phyloP scores from a whole-genome alignment of 345 rosid species.

The Rhodamnia argentea region DNA sequence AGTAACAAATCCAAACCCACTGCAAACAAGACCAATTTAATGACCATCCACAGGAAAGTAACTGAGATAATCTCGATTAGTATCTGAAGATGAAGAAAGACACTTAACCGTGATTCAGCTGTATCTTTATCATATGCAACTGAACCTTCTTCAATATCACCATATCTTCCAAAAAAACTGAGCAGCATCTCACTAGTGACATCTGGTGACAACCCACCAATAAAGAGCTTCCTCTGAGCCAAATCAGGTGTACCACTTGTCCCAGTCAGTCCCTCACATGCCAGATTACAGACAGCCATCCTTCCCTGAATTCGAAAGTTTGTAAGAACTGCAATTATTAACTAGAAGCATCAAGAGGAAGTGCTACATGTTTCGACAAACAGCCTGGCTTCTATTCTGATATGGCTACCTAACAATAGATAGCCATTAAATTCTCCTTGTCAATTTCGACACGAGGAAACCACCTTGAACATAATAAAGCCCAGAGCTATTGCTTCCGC shows the following conservation, averaged over 20 bases:
- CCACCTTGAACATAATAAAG: neutral
- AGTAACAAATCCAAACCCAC: constrained; percentile 67
- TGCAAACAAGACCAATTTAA: constrained; percentile 12
- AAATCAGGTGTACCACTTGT: constrained; percentile 33
- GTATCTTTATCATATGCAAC: constrained; percentile 67
- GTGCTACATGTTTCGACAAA: neutral
- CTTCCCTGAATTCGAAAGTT: constrained; percentile 34
- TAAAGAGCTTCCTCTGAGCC: constrained; percentile 51
- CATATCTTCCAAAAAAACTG: constrained; percentile 33
- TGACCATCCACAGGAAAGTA: neutral
- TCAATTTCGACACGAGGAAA: neutral
- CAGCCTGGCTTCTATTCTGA: neutral
- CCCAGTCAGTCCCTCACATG: constrained; percentile 49
- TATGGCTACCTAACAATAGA: neutral
- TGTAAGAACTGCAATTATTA: neutral
- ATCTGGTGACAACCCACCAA: constrained; percentile 56
- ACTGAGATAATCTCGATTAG: neutral
- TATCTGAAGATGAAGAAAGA: neutral
- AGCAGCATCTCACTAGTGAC: constrained; percentile 50
- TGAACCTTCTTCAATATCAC: constrained; percentile 62
- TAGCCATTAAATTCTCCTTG: neutral
- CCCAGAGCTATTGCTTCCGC: neutral
- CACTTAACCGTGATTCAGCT: constrained; percentile 42
- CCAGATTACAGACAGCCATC: constrained; percentile 54
- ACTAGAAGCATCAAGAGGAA: neutral